These are phyloP conservation scores for Nitzschia palea DNA, from an alignment of 108 stramenopile species.

Conservation along the genomic window DNA sequence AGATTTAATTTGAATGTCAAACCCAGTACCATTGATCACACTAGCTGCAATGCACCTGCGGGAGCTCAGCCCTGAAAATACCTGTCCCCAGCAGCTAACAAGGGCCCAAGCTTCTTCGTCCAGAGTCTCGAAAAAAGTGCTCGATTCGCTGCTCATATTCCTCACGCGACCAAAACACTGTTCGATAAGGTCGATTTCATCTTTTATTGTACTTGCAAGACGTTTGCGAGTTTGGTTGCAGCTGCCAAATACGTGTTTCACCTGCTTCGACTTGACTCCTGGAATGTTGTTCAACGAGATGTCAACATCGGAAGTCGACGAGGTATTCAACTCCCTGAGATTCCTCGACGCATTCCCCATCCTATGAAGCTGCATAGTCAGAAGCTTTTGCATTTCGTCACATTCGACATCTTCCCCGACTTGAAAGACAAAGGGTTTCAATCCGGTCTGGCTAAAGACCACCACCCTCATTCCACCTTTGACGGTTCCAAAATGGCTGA, in stretches of 20 bases:
- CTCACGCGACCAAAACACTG: conserved; percentile 62
- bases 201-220: conserved; percentile 41
- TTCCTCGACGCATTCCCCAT: conserved; percentile 56
- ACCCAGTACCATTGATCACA: conserved; percentile 73
- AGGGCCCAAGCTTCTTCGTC: conserved; percentile 81
- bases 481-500: conserved; percentile 59
- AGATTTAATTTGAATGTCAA: conserved; percentile 71
- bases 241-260: conserved; percentile 68
- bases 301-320: conserved; percentile 35
- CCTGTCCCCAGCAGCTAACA: conserved; percentile 65
- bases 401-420: conserved; percentile 39
- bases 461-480: conserved; percentile 53
- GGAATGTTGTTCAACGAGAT: conserved; percentile 55
- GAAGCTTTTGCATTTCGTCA: conserved; percentile 39
- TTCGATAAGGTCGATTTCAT: conserved; percentile 73
- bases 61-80: conserved; percentile 71
- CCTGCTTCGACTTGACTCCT: conserved; percentile 61
- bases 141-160: conserved; percentile 49
- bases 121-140: conserved; percentile 52
- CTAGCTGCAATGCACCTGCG: conserved; percentile 73
- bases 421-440: conserved; percentile 62
- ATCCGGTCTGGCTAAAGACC: conserved; percentile 62
- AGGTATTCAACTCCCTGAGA: conserved; percentile 21
- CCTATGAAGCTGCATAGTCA: conserved; percentile 60
- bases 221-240: conserved; percentile 46